These are phyloP conservation scores for Suillus luteus DNA, from an alignment of 768 basidiomycete genomes.

Conservation along the genomic window DNA sequence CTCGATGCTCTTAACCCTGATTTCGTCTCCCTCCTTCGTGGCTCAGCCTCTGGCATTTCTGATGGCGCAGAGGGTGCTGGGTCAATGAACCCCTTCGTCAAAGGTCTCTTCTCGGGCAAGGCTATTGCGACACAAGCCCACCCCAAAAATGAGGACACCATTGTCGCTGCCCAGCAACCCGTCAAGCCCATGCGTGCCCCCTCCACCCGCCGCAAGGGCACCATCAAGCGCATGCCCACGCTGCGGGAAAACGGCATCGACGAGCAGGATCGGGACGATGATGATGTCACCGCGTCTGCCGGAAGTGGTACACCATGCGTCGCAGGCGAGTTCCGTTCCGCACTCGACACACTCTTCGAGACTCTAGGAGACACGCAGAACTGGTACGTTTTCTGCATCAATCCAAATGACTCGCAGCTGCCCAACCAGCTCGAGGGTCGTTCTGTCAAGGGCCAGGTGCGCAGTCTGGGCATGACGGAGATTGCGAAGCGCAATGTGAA, in stretches of 20 bases:
- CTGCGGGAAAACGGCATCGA: constrained; percentile 38
- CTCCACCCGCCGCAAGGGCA: constrained; percentile 80
- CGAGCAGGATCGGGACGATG: constrained; percentile 50
- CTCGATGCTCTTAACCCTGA: constrained; percentile 90
- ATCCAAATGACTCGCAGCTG: constrained; percentile 93
- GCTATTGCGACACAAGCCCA: constrained; percentile 92
- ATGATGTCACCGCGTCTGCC: constrained; percentile 30
- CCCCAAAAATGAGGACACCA: constrained; percentile 91
- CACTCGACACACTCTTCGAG: constrained; percentile 83
- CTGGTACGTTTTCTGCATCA: constrained; percentile 92
- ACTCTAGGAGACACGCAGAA: constrained; percentile 87
- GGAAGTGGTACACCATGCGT: constrained; percentile 61
- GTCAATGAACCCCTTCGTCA: constrained; percentile 89
- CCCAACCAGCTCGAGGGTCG: constrained; percentile 94
- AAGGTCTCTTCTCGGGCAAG: constrained; percentile 84
- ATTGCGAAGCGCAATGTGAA: constrained; percentile 66
- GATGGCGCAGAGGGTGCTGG: constrained; percentile 70
- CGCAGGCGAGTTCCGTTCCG: constrained; percentile 84
- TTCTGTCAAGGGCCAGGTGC: constrained; percentile 89
- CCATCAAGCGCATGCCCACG: constrained; percentile 52
- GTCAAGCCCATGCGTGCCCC: constrained; percentile 95
- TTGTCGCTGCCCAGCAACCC: constrained; percentile 91
- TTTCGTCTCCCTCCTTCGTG: constrained; percentile 87
- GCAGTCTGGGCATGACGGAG: constrained; percentile 77
- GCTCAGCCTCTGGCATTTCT: constrained; percentile 37